Evolutionary conservation across 2,329 filamentous ascomycete genomes (phyloP).

Genomic region (Zymoseptoria pseudotritici): DNA sequence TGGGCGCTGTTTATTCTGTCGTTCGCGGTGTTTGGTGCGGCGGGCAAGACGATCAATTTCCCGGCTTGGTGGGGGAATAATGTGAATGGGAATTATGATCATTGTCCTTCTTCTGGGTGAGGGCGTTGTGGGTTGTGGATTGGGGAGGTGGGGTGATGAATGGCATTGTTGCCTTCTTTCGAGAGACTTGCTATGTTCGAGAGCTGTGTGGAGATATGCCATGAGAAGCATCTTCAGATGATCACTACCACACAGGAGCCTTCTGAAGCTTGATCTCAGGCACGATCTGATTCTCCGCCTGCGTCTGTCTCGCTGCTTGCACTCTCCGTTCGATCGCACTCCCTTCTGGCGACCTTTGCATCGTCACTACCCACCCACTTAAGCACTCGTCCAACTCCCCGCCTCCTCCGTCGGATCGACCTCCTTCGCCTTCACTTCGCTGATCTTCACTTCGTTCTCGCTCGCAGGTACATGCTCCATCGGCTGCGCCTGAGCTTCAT

Average conservation of each 20-base stretch:
- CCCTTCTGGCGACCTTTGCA: too few species aligned
- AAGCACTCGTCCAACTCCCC: neutral
- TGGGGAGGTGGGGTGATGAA: too few species aligned
- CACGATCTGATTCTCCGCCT: too few species aligned
- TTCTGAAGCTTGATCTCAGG: too few species aligned
- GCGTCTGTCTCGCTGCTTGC: too few species aligned
- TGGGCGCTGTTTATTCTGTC: constrained; percentile 47
- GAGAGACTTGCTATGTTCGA: too few species aligned
- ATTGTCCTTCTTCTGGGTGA: constrained; percentile 33
- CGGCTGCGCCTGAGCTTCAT: neutral
- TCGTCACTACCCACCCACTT: too few species aligned
- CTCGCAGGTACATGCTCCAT: neutral
- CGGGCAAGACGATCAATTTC: constrained; percentile 34
- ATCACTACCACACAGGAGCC: too few species aligned
- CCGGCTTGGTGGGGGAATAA: constrained; percentile 52
- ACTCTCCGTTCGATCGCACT: too few species aligned
- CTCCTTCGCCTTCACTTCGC: neutral
- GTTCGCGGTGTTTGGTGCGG: constrained; percentile 47
- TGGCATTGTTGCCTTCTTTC: too few species aligned
- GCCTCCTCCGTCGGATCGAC: neutral
- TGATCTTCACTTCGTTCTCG: neutral
- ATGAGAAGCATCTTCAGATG: too few species aligned
- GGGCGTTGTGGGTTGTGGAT: neutral
- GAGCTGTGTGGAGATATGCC: too few species aligned
- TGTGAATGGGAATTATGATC: constrained; percentile 41